These are phyloP conservation scores for Chrysanthemum makinoi DNA, from an alignment of 129 eudicot species.

Conservation along the genomic window DNA sequence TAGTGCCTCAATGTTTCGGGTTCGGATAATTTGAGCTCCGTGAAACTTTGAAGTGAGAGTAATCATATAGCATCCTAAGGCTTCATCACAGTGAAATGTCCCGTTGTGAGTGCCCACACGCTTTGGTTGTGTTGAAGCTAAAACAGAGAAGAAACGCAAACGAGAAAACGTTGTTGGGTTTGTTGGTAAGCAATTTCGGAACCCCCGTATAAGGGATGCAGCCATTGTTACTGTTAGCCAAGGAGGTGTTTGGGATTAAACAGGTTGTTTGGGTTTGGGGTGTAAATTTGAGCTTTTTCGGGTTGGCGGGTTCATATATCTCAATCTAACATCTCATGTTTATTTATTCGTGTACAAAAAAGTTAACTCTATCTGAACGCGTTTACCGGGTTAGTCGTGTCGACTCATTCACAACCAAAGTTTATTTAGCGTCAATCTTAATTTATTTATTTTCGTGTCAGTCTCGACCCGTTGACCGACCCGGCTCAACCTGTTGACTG, in stretches of 20 bases:
- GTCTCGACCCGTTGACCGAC: too few species aligned
- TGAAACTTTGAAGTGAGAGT: constrained; percentile 59
- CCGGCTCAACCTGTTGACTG: too few species aligned
- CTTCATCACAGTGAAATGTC: constrained; percentile 97
- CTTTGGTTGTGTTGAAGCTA: constrained; percentile 29
- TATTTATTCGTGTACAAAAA: too few species aligned
- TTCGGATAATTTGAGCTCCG: constrained; percentile 64
- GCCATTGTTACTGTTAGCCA: constrained; percentile 22
- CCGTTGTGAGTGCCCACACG: constrained; percentile 93
- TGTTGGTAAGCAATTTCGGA: constrained; percentile 22
- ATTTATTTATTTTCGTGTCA: too few species aligned
- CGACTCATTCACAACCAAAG: too few species aligned
- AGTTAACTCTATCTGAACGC: too few species aligned
- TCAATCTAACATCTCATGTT: too few species aligned
- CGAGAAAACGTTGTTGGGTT: neutral
- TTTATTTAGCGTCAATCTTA: too few species aligned
- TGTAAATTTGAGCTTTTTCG: too few species aligned
- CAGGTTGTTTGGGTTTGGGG: neutral
- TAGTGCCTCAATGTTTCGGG: constrained; percentile 66
- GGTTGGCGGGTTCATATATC: too few species aligned
- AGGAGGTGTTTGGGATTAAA: too few species aligned
- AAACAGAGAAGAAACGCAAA: constrained; percentile 21
- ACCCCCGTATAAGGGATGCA: constrained; percentile 16
- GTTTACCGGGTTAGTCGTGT: neutral
- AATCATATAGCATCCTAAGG: constrained; percentile 92